phyloP scores from a whole-genome alignment of 164 flowering plant genomes.

The Berberis vulgaris region DNA sequence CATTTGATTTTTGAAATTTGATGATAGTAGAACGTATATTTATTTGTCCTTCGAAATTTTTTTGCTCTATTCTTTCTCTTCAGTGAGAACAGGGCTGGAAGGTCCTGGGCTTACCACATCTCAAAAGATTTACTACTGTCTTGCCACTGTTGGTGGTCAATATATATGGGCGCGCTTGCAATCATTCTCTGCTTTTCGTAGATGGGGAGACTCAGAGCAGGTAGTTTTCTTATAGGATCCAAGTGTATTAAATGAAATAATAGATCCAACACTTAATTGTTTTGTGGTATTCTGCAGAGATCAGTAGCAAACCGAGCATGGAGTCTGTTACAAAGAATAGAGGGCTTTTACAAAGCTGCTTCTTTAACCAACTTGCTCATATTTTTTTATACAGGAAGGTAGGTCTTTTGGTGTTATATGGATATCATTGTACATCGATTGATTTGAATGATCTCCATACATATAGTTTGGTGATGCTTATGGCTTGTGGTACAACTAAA shows the following conservation, averaged over 20 bases:
- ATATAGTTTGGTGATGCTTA: no score
- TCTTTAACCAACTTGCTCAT: constrained; percentile 73
- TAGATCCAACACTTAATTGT: constrained; percentile 9
- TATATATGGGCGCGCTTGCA: constrained; percentile 88
- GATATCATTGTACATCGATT: not conserved
- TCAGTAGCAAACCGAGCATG: constrained; percentile 71
- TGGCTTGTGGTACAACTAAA: no score
- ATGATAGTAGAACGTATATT: no score
- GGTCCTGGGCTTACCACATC: constrained; percentile 84
- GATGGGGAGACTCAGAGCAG: constrained; percentile 72
- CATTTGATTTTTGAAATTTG: no score
- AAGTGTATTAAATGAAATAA: no score
- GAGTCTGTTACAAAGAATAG: constrained; percentile 67
- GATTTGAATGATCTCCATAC: not conserved
- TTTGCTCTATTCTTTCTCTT: not conserved
- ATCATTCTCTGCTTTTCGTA: constrained; percentile 93
- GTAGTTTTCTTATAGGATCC: not conserved
- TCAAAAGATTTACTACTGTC: constrained; percentile 88
- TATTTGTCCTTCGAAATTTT: not conserved
- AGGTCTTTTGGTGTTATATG: constrained; percentile 6
- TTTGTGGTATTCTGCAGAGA: constrained; percentile 39
- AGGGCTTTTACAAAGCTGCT: constrained; percentile 90
- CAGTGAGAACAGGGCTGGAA: constrained; percentile 94
- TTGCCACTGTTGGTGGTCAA: constrained; percentile 90
- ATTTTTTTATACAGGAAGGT: constrained; percentile 91